A percentile compares a stretch with the other conserved stretches of the same genome.
Evolutionary conservation across 805 yeast genomes (phyloP).

Genomic region (Metschnikowia baotianmanensis): DNA sequence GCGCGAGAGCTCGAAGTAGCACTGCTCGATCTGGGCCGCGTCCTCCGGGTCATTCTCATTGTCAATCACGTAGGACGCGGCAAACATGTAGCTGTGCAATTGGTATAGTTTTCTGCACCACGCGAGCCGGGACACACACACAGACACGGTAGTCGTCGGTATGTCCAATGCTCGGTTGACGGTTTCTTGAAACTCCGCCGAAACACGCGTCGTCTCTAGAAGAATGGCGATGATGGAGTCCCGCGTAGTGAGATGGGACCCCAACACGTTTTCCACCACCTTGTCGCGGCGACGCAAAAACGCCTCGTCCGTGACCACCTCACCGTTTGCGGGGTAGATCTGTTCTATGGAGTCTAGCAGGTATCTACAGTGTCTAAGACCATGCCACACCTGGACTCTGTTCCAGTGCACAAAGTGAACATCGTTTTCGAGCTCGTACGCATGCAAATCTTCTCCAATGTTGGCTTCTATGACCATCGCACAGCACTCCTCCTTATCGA

Average conservation of each 20-base stretch:
- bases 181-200: not conserved
- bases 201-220: not conserved
- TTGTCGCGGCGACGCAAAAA: not conserved
- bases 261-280: not conserved
- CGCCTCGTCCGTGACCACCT: too few species aligned
- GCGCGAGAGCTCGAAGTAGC: constrained; percentile 17
- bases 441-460: constrained; percentile 5
- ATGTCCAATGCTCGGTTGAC: too few species aligned
- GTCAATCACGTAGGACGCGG: constrained; percentile 12
- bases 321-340: not conserved
- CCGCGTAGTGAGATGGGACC: too few species aligned
- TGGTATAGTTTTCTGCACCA: constrained; percentile 15
- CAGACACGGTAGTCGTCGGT: too few species aligned
- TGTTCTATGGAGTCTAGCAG: not conserved
- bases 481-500: constrained; percentile 10
- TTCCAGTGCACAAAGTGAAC: too few species aligned
- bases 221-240: not conserved
- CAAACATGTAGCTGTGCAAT: constrained; percentile 12
- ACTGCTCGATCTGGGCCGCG: constrained; percentile 9
- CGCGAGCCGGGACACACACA: constrained; percentile 7
- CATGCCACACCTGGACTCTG: not conserved
- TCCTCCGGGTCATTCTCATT: not conserved
- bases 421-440: constrained; percentile 9
- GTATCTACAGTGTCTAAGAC: not conserved
- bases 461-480: constrained; percentile 9